A percentile compares a stretch with the other conserved stretches of the same genome.
phyloP scores from a whole-genome alignment of 2,329 filamentous ascomycete species.

The Penicillium thymicola region DNA sequence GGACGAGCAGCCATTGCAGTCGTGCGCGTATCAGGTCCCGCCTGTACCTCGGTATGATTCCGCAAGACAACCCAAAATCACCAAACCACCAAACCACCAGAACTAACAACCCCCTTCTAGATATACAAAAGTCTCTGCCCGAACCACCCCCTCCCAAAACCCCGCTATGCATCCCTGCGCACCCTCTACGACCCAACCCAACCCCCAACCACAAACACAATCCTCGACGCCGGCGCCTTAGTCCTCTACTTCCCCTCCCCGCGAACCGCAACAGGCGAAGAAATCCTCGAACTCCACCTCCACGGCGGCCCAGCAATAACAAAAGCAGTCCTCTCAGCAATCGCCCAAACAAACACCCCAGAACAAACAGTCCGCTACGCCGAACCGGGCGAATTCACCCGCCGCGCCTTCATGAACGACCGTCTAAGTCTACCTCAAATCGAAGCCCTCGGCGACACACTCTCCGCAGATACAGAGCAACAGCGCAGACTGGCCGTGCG shows the following conservation, averaged over 20 bases:
- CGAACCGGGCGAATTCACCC: slow-evolving; percentile 93
- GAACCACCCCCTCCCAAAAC: slow-evolving; percentile 50
- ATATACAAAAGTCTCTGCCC: slow-evolving; percentile 66
- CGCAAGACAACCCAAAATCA: background rate
- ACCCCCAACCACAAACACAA: slow-evolving; percentile 36
- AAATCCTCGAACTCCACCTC: slow-evolving; percentile 89
- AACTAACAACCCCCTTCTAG: slow-evolving; percentile 35
- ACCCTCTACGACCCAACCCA: slow-evolving; percentile 63
- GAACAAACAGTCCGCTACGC: slow-evolving; percentile 68
- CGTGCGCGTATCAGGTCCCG: slow-evolving; percentile 78
- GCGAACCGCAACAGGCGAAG: slow-evolving; percentile 83
- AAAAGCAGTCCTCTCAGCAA: slow-evolving; percentile 76
- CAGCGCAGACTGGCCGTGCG: slow-evolving; percentile 83
- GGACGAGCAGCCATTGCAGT: slow-evolving; percentile 89
- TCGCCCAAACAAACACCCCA: slow-evolving; percentile 49
- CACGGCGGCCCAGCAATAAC: slow-evolving; percentile 89
- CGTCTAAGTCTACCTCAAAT: slow-evolving; percentile 83
- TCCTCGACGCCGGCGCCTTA: slow-evolving; percentile 74
- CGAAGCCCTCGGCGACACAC: slow-evolving; percentile 60
- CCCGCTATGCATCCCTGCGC: slow-evolving; percentile 67
- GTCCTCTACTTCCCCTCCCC: slow-evolving; percentile 80
- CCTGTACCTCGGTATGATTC: slow-evolving; percentile 61
- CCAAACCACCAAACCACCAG: background rate
- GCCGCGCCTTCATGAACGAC: slow-evolving; percentile 82
- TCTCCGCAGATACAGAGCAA: slow-evolving; percentile 77